Base-by-base conservation (phyloP, 78 protist genomes). In the Dictyostelium firmibasis region DNA sequence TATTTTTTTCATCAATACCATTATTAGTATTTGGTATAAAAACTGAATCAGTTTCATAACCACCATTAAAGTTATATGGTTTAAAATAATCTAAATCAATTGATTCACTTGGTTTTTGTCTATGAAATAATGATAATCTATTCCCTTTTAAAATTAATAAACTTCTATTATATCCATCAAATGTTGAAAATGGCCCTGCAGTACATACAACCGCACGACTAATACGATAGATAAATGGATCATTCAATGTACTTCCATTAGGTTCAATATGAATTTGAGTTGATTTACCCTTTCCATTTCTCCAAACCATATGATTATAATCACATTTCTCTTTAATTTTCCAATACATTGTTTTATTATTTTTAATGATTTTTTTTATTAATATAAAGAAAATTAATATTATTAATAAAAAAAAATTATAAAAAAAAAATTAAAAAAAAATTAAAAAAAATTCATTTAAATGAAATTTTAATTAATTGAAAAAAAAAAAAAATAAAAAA, bases 241-340 rank as follows among this genome's bases (percentile, higher is more conserved):
- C 93, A 38, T 79, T 67, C 6, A 88, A 23, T 18, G 93, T 79
- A 62, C 81, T 23, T 9, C 38, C n/a, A 20, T 18, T 35, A 27
- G 93, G 93, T 43, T 88, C 93, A 25, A 88, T 79, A 44, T 88
- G 93, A 9, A 88, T 62, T 41, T 88, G 93, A 38, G 41, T 64
- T 29, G 86, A 79, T 31, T 79, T 77, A 9, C 93, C 93, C 44
- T 88, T 88, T 7, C 93, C 93, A 88, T 79, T 88, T 41, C 82
- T 88, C 93, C 92, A 75, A 6, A 75, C 81, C 81, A 75, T 75
- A 31, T 75, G 60, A 35, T 36, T 38, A 35, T 75, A 75, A 18
- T 75, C 81, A 36, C 60, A 18, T 43, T 75, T 36, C 35, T 75
- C 81, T 27, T 75, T 75, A 20, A 75, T 75, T 75, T 9, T 75